These are phyloP conservation scores for Suhomyces coccinellae DNA, from an alignment of 1,139 yeast genomes.

Conservation along the genomic window DNA sequence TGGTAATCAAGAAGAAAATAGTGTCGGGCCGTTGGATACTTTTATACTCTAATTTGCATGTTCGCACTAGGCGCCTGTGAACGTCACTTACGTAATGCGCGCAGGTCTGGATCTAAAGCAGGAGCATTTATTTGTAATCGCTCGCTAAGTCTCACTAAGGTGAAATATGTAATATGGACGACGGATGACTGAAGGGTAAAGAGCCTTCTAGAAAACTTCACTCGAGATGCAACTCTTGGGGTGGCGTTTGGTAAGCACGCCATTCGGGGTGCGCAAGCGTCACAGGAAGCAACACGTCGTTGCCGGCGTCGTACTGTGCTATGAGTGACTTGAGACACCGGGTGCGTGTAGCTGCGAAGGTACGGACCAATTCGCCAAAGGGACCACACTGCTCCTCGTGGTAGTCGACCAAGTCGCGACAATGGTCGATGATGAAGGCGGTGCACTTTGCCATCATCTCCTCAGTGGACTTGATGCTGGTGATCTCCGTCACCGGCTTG, in stretches of 20 bases:
- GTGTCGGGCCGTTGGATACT: not conserved
- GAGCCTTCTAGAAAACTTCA: not conserved
- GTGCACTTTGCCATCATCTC: slow-evolving; percentile 4
- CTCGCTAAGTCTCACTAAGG: not conserved
- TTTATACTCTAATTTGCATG: slow-evolving; percentile 2
- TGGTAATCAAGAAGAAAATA: not conserved
- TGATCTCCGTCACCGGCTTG: slow-evolving; percentile 10
- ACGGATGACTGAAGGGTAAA: too few relatives aligned
- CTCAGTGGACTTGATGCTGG: not conserved
- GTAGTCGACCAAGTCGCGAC: not conserved
- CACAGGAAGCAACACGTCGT: slow-evolving; percentile 5
- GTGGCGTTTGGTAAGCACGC: slow-evolving; percentile 2
- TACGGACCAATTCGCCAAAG: slow-evolving; percentile 1
- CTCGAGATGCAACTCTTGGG: slow-evolving; percentile 3
- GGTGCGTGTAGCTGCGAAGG: not conserved
- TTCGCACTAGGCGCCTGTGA: too few relatives aligned
- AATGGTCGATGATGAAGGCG: slow-evolving; percentile 3
- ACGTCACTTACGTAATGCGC: too few relatives aligned
- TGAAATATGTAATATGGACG: too few relatives aligned
- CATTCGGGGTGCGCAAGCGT: slow-evolving; percentile 3
- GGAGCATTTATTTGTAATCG: slow-evolving; percentile 5
- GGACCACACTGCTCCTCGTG: not conserved
- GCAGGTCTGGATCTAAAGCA: too few relatives aligned
- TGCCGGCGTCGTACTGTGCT: slow-evolving; percentile 1
- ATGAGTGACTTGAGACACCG: slow-evolving; percentile 1